These are phyloP conservation scores for Linum tenue DNA, from an alignment of 345 rosid genomes.

Conservation along the genomic window DNA sequence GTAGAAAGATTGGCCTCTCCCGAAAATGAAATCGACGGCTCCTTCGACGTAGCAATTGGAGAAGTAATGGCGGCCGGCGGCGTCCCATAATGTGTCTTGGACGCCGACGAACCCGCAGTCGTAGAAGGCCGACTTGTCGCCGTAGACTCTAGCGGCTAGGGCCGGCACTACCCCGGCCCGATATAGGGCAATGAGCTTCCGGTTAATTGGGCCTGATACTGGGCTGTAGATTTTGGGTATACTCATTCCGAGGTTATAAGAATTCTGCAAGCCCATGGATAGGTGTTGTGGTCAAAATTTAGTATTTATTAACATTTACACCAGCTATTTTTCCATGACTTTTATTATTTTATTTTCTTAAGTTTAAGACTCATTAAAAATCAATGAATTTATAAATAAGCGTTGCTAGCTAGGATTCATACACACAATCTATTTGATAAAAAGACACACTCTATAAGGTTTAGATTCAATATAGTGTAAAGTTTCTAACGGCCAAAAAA, in stretches of 20 bases:
- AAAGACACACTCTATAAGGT: no score
- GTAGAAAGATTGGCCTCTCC: constrained; percentile 32
- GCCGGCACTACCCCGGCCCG: constrained; percentile 16
- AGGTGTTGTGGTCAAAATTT: background rate
- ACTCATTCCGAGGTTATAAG: constrained; percentile 5
- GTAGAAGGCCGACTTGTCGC: constrained; percentile 32
- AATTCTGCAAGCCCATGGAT: constrained; percentile 23
- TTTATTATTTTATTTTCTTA: no score
- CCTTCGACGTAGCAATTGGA: constrained; percentile 36
- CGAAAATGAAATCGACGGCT: constrained; percentile 45
- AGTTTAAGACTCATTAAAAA: no score
- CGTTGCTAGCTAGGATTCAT: no score
- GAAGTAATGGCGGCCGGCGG: constrained; percentile 30
- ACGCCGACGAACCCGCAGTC: constrained; percentile 28
- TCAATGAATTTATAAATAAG: no score
- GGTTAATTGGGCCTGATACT: background rate
- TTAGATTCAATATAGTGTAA: no score
- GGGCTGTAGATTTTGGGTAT: background rate
- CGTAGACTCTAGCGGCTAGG: constrained; percentile 23
- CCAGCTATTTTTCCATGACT: no score
- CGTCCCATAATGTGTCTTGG: constrained; percentile 37
- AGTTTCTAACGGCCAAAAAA: no score
- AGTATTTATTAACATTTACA: background rate
- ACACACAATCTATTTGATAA: no score
- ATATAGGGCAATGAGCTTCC: no score